A percentile compares a stretch with the other conserved stretches of the same genome.
Evolutionary conservation across 805 yeast species (phyloP).

Genomic region (Hanseniaspora lindneri): DNA sequence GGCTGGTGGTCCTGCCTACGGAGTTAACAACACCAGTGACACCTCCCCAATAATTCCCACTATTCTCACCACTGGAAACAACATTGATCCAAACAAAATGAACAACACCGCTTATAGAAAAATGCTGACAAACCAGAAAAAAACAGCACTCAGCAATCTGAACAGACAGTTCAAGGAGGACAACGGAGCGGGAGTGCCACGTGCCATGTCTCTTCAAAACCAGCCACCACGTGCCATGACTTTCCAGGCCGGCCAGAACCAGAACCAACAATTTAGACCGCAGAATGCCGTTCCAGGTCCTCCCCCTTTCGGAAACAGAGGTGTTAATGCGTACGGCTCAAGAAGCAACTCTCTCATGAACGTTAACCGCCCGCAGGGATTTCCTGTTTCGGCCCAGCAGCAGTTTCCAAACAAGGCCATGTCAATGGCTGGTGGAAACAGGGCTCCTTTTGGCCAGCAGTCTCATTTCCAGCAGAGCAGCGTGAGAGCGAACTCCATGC

Average conservation of each 20-base stretch:
- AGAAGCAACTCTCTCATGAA: slow-evolving; percentile 35
- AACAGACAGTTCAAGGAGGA: slow-evolving; percentile 9
- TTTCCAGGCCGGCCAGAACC: slow-evolving; percentile 19
- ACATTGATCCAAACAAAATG: slow-evolving; percentile 24
- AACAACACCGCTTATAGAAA: slow-evolving; percentile 57
- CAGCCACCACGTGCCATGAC: slow-evolving; percentile 28
- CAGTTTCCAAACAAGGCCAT: slow-evolving; percentile 3
- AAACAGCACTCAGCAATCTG: slow-evolving; percentile 36
- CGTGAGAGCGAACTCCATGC: not conserved
- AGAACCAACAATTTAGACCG: slow-evolving; percentile 16
- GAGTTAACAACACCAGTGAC: slow-evolving; percentile 37
- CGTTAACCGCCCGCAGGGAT: slow-evolving; percentile 19
- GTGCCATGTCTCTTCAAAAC: slow-evolving; percentile 26
- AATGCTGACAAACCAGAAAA: slow-evolving; percentile 55
- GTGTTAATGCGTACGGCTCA: slow-evolving; percentile 29
- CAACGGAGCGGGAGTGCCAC: slow-evolving; percentile 19
- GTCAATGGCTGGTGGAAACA: slow-evolving; percentile 11
- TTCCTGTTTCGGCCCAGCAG: not conserved
- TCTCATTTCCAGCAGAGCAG: not conserved
- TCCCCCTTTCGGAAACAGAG: slow-evolving; percentile 32
- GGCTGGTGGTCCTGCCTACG: slow-evolving; percentile 48
- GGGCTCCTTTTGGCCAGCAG: slow-evolving; percentile 6
- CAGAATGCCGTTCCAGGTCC: slow-evolving; percentile 26
- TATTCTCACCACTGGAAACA: slow-evolving; percentile 30
- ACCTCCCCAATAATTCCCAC: slow-evolving; percentile 72